Conservation (phyloP, 2,329 filamentous ascomycete species). For the Calonectria pteridis region DNA sequence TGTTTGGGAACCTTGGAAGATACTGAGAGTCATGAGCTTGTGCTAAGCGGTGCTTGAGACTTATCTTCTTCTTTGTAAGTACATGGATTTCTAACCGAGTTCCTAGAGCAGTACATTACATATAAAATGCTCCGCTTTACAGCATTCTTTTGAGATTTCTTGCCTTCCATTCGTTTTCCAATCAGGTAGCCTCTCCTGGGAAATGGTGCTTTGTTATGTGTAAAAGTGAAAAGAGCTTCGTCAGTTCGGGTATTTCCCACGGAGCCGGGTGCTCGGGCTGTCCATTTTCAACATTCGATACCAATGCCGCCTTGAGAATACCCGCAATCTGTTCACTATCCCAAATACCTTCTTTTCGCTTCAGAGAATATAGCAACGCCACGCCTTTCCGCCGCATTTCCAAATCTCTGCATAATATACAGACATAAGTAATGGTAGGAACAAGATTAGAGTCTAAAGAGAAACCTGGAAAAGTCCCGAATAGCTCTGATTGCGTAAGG, state of each 20-base stretch:
- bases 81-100: background rate
- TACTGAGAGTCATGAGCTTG: background rate
- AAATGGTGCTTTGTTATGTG: background rate
- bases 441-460: background rate
- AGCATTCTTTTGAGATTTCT: background rate
- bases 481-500: background rate
- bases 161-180: background rate
- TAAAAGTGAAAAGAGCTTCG: background rate
- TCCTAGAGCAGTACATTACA: background rate
- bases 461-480: background rate
- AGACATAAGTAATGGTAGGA: background rate
- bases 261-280: background rate
- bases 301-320: background rate
- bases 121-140: background rate
- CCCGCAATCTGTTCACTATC: background rate
- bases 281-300: background rate
- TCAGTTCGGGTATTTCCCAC: background rate
- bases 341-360: background rate
- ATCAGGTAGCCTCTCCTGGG: background rate
- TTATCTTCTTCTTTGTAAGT: background rate
- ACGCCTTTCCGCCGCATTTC: background rate
- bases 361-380: background rate
- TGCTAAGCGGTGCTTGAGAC: background rate
- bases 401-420: background rate
- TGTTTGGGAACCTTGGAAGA: background rate